Conservation (phyloP, 1,284 basidiomycete genomes). For the Sutorius eximius region DNA sequence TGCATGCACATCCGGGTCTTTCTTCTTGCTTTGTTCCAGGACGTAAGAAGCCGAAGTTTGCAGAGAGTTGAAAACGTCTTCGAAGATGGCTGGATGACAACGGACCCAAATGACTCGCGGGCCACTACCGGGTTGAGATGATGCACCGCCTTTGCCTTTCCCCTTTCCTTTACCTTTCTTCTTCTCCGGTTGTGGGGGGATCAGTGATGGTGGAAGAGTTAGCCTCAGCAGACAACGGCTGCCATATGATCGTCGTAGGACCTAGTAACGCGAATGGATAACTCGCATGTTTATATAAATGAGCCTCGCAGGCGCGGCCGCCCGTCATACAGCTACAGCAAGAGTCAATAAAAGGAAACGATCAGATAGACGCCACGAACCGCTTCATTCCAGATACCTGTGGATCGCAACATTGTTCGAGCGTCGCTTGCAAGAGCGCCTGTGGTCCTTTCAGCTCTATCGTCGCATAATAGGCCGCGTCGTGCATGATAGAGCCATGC, state of each 20-base stretch:
- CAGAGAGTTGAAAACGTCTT: conserved; percentile 54
- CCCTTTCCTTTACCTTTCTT: conserved; percentile 18
- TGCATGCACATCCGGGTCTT: conserved; percentile 33
- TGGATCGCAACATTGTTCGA: conserved; percentile 65
- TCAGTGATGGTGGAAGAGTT: neutral
- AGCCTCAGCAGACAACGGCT: conserved; percentile 31
- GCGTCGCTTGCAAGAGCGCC: conserved; percentile 47
- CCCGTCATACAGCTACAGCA: conserved; percentile 54
- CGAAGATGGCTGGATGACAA: conserved; percentile 73
- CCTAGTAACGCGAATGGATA: conserved; percentile 75
- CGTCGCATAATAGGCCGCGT: conserved; percentile 80
- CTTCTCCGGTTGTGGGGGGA: conserved; percentile 5
- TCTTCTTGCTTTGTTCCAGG: conserved; percentile 44
- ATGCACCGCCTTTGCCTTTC: conserved; percentile 9
- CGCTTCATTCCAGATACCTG: conserved; percentile 58
- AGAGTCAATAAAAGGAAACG: neutral
- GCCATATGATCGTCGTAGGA: conserved; percentile 77
- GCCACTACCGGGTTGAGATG: neutral
- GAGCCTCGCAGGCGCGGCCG: conserved; percentile 56
- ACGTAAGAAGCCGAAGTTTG: conserved; percentile 49
- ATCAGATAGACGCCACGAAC: conserved; percentile 36
- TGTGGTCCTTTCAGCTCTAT: conserved; percentile 73
- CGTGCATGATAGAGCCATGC: conserved; percentile 82
- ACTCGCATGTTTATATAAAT: conserved; percentile 57
- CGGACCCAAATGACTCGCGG: conserved; percentile 68